Evolutionary conservation across 306 rosid species (phyloP), one percentile per base, ranked within the genome.

Genomic region (Sesbania bispinosa): DNA sequence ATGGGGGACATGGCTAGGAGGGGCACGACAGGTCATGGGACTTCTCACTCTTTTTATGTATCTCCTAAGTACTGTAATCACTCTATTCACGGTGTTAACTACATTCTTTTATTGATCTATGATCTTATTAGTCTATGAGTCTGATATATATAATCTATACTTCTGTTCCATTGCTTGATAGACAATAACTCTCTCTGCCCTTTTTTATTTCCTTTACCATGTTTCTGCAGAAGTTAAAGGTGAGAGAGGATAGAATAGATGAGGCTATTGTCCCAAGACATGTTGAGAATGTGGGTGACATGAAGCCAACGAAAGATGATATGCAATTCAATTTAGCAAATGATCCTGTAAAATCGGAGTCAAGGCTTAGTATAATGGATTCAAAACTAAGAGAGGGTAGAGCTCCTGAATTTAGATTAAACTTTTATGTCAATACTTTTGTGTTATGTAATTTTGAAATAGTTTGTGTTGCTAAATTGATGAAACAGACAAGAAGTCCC

Each of bases 341-440:
- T 73, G 88, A 86, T 68, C 77, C 81, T 63, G 87, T 82, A 81
- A 91, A 86, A 65, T 74, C 86, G 84, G 82, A 78, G 65, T 79
- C 84, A 74, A 86, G 78, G 84, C 82, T 94, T 23, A 55, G 74
- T 62, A 8, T 65, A 48, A 77, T 82, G 83, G 90, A 85, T 62
- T 78, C 86, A 24, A 89, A 89, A 77, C 87, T 91, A 69, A 84
- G 82, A 73, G 97, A 86, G 99, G 99, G 91, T 45, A 82, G 87
- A 77, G 38, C 35, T 82, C 69, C 35, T 32, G 50, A 76, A 66
- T 76, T 8, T 33, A 70, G 41, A 65, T 63, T 59, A 42, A 76
- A 53, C 27, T 66, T n/a, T n/a, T n/a, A n/a, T n/a, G n/a, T n/a
- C n/a, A n/a, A n/a, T n/a, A n/a, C n/a, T n/a, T 51, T n/a, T n/a